Evolutionary conservation across 331 rosid genomes (phyloP).

Genomic region (Malus hybrid): DNA sequence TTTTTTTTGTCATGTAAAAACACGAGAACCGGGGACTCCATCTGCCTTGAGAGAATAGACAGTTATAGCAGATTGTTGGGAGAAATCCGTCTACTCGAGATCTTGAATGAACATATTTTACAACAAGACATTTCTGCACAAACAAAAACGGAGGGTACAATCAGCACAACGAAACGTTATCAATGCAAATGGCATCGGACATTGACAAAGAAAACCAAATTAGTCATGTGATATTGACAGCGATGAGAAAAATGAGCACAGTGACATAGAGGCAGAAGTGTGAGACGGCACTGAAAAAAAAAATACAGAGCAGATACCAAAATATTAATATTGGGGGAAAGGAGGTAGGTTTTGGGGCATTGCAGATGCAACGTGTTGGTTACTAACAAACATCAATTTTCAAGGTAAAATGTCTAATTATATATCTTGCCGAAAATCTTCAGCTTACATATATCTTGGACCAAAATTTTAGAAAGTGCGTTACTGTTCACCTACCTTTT

Average conservation of each 20-base stretch:
- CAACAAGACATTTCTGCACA: slow-evolving; percentile 33
- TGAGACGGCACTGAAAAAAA: neutral
- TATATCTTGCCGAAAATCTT: too few species aligned
- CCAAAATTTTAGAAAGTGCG: neutral
- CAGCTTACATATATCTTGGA: too few species aligned
- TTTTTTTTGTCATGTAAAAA: slow-evolving; percentile 15
- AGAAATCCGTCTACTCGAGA: slow-evolving; percentile 25
- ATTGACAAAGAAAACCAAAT: neutral
- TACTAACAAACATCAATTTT: too few species aligned
- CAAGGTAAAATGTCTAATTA: too few species aligned
- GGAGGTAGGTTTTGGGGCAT: too few species aligned
- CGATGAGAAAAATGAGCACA: too few species aligned
- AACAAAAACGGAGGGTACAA: slow-evolving; percentile 3
- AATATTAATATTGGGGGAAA: too few species aligned
- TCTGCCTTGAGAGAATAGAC: slow-evolving; percentile 21
- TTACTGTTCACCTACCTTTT: slow-evolving; percentile 25
- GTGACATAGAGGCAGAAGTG: too few species aligned
- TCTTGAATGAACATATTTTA: slow-evolving; percentile 16
- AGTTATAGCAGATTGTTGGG: slow-evolving; percentile 18
- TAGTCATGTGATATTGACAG: too few species aligned
- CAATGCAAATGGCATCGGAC: neutral
- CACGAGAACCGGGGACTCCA: slow-evolving; percentile 35
- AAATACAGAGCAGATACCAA: neutral
- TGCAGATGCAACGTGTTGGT: too few species aligned
- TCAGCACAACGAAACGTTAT: slow-evolving; percentile 13